Percentiles rank a stretch among this genome's conserved stretches.
Evolutionary conservation across 1,139 yeast species (phyloP).

Genomic region (Kodamaea derodonti): DNA sequence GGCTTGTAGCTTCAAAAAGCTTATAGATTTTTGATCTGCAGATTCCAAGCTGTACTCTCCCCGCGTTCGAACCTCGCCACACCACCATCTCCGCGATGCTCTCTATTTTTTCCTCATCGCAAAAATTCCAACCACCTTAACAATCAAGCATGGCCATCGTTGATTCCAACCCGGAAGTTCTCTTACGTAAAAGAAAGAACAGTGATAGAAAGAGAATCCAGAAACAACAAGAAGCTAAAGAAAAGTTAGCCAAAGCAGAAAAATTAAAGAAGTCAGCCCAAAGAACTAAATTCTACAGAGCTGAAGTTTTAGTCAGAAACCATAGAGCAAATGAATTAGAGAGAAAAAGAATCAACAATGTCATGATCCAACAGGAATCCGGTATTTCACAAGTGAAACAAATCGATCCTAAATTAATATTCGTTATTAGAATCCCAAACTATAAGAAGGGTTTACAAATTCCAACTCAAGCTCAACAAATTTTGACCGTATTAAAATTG

Average conservation of each 20-base stretch:
- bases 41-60: no score
- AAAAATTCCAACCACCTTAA: not conserved
- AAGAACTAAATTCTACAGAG: slow-evolving; percentile 57
- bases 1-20: no score
- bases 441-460: slow-evolving; percentile 55
- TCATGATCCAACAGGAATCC: slow-evolving; percentile 28
- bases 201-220: slow-evolving; percentile 67
- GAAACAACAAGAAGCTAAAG: slow-evolving; percentile 48
- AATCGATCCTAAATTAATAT: slow-evolving; percentile 49
- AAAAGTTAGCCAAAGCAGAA: slow-evolving; percentile 25
- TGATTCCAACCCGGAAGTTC: slow-evolving; percentile 71
- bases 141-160: slow-evolving; percentile 41
- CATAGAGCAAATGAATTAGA: slow-evolving; percentile 64
- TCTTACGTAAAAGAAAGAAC: slow-evolving; percentile 72
- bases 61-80: no score
- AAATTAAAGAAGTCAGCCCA: slow-evolving; percentile 30
- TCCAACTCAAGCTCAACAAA: slow-evolving; percentile 61
- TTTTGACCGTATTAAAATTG: slow-evolving; percentile 57
- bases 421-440: slow-evolving; percentile 63
- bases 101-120: not conserved
- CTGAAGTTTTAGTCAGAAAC: slow-evolving; percentile 67
- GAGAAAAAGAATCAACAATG: slow-evolving; percentile 60
- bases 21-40: no score
- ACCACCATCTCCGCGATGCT: no score
- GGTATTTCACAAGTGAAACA: slow-evolving; percentile 9